Evolutionary conservation across 164 flowering plant species (phyloP), one percentile per base, ranked within the genome.

Genomic region (Malania oleifera): DNA sequence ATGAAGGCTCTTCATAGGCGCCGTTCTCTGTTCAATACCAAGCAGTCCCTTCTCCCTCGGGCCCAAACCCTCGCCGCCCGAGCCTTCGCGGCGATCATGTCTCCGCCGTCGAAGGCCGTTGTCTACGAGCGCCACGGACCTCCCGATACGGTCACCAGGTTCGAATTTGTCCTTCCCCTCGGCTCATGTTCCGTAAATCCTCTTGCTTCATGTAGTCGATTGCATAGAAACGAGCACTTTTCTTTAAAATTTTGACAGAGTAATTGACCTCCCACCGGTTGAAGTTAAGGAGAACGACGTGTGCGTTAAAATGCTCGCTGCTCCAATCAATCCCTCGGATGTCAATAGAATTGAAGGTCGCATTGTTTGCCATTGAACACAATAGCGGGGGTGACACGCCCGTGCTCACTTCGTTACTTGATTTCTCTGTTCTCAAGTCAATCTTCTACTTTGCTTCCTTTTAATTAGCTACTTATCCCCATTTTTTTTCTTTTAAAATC

Each of bases 281-380:
- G 87, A 85, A 56, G 67, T 93, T 31, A 88, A 73, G 57, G 93
- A 78, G 45, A 77, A 80, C 25, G 93, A 88, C 56, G 93, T 93
- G 13, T 88, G 97, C 47, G 96, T 90, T 28, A 88, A 72, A 59
- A 93, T 93, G 99, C 79, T 93, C 15, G 97, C 99, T 15, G 80
- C 96, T 67, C 96, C 99, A 0, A 88, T 90, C 63, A 90, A 93
- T 67, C 99, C 97, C 19, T 90, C 98, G 1, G 96, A 93, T 73
- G 83, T 93, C 60, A 93, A 93, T 54, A 75, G 97, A 45, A 88
- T 93, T 53, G 75, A 93, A 88, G 99, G 96, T 87, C 24, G n/a
- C n/a, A n/a, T n/a, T n/a, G n/a, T n/a, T n/a, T n/a, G n/a, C n/a
- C n/a, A n/a, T n/a, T n/a, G n/a, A n/a, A n/a, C n/a, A n/a, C n/a